phyloP scores from a whole-genome alignment of 805 yeast genomes.

The Saccharomyces kudriavzevii region DNA sequence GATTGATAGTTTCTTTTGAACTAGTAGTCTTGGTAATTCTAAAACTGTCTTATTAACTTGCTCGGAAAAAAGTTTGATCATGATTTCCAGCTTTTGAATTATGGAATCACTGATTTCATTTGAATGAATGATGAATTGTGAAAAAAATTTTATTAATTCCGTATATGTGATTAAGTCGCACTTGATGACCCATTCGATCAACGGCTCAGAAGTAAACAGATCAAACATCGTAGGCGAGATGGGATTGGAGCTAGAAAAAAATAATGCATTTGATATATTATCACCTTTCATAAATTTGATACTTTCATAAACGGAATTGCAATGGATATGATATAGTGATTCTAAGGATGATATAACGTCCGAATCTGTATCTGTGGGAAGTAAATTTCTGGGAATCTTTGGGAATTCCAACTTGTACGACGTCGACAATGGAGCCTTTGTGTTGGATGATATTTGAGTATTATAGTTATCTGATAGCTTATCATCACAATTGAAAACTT shows the following conservation, averaged over 20 bases:
- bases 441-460: slow-evolving; percentile 18
- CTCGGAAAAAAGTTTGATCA: slow-evolving; percentile 43
- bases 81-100: slow-evolving; percentile 44
- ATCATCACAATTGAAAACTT: slow-evolving; percentile 16
- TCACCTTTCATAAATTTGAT: slow-evolving; percentile 61
- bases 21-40: slow-evolving; percentile 44
- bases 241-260: slow-evolving; percentile 42
- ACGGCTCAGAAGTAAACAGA: slow-evolving; percentile 41
- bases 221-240: slow-evolving; percentile 58
- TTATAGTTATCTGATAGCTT: slow-evolving; percentile 1
- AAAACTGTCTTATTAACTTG: slow-evolving; percentile 34
- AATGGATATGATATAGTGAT: slow-evolving; percentile 55
- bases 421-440: neutral
- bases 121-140: slow-evolving; percentile 48
- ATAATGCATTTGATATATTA: slow-evolving; percentile 46
- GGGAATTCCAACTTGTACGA: slow-evolving; percentile 32
- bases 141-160: slow-evolving; percentile 48
- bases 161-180: slow-evolving; percentile 61
- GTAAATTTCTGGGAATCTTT: slow-evolving; percentile 26
- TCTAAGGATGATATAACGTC: slow-evolving; percentile 57
- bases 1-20: slow-evolving; percentile 42
- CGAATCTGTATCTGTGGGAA: slow-evolving; percentile 40
- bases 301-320: slow-evolving; percentile 55
- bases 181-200: slow-evolving; percentile 54
- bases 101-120: slow-evolving; percentile 49